Conservation (phyloP, 768 basidiomycete species). For the Dacryopinax primogenitus region DNA sequence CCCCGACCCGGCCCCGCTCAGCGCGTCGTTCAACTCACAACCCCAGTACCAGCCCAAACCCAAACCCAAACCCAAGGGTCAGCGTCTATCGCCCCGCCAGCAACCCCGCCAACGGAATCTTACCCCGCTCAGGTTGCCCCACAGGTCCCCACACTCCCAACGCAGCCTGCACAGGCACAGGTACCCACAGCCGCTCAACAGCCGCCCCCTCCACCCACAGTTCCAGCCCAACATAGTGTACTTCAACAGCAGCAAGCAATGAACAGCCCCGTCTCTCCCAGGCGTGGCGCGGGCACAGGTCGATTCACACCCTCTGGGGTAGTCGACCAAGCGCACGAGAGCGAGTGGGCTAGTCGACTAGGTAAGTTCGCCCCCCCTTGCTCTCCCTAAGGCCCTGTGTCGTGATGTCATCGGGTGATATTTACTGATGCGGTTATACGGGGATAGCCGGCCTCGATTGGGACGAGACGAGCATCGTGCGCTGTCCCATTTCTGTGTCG, state of each 20-base stretch:
- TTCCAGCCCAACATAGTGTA: background rate
- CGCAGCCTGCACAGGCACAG: background rate
- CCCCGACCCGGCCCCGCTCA: background rate
- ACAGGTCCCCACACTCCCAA: background rate
- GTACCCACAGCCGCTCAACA: background rate
- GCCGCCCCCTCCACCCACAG: background rate
- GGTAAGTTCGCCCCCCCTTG: background rate
- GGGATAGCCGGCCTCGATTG: background rate
- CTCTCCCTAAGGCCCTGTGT: background rate
- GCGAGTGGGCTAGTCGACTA: background rate
- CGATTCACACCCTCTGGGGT: background rate
- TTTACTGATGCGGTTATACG: too few species aligned
- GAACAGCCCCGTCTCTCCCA: slow-evolving; percentile 2
- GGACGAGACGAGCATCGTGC: slow-evolving; percentile 7
- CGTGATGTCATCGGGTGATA: slow-evolving; percentile 6
- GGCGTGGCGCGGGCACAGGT: background rate
- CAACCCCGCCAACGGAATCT: background rate
- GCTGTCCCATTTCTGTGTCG: background rate
- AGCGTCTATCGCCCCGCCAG: background rate
- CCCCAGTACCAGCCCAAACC: background rate
- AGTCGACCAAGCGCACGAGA: slow-evolving; percentile 5
- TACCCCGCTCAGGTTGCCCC: background rate
- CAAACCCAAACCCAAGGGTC: background rate
- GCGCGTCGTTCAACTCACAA: background rate
- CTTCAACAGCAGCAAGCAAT: background rate